A percentile compares a stretch with the other conserved stretches of the same genome.
Evolutionary conservation across 148 eudicot species (phyloP).

Genomic region (Arbutus unedo): DNA sequence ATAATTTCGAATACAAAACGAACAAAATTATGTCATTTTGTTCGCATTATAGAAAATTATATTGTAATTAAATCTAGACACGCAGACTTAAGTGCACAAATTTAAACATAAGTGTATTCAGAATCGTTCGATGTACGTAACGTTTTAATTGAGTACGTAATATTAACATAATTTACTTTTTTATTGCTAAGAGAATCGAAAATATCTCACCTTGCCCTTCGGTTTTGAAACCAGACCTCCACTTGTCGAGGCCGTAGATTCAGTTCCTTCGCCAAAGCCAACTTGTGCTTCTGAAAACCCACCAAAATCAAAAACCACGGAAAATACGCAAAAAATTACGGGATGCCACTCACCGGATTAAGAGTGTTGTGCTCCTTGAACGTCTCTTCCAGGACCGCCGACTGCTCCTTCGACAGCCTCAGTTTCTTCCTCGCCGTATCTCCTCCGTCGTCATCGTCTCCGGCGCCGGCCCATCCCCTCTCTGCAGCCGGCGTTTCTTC

Average conservation of each 20-base stretch:
- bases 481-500: slow-evolving; percentile 32
- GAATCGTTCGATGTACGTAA: too few relatives aligned
- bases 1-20: too few relatives aligned
- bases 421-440: slow-evolving; percentile 56
- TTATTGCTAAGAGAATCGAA: neutral
- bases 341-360: slow-evolving; percentile 55
- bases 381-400: slow-evolving; percentile 60
- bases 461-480: slow-evolving; percentile 17
- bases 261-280: slow-evolving; percentile 56
- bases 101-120: too few relatives aligned
- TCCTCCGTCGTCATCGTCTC: slow-evolving; percentile 42
- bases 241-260: slow-evolving; percentile 72
- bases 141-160: too few relatives aligned
- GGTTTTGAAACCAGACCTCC: slow-evolving; percentile 87
- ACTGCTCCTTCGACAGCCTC: slow-evolving; percentile 59
- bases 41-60: too few relatives aligned
- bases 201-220: slow-evolving; percentile 65
- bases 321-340: neutral
- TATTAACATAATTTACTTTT: too few relatives aligned
- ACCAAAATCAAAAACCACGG: neutral
- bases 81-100: too few relatives aligned
- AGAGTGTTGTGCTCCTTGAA: slow-evolving; percentile 63
- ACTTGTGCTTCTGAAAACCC: slow-evolving; percentile 57
- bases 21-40: too few relatives aligned
- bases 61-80: too few relatives aligned